Conservation (phyloP, 1,284 basidiomycete genomes). For the Blastosporella zonata region DNA sequence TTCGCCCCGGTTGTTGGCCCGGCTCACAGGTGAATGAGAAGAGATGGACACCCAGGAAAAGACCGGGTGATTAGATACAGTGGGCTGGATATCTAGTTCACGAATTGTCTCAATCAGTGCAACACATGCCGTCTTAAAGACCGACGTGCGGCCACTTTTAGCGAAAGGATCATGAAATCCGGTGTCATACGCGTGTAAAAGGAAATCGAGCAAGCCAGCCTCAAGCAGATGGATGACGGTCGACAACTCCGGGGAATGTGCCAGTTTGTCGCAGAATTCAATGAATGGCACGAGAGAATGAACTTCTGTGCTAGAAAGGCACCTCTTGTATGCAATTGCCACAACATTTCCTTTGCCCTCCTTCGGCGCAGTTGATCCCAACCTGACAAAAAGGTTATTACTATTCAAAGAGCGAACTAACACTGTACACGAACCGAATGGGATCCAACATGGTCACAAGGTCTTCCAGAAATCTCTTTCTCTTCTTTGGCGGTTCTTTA, state of each 20-base stretch:
- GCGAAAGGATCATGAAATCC: constrained; percentile 6
- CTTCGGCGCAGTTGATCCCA: neutral
- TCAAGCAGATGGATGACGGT: neutral
- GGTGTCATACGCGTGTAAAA: constrained; percentile 2
- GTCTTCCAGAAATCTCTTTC: neutral
- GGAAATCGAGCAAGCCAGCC: constrained; percentile 3
- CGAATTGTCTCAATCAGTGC: neutral
- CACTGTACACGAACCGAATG: constrained; percentile 1
- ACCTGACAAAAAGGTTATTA: neutral
- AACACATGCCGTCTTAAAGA: neutral
- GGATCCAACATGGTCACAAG: constrained; percentile 7
- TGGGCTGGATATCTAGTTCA: neutral
- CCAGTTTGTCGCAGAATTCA: neutral
- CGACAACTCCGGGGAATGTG: neutral
- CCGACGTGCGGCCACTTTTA: neutral
- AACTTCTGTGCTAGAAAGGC: neutral
- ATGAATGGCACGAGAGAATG: constrained; percentile 6
- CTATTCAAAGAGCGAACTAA: neutral
- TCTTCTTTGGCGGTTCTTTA: neutral
- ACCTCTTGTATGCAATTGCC: constrained; percentile 1
- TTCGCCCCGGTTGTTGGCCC: too few species aligned
- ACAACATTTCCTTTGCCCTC: neutral
- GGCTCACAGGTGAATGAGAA: neutral
- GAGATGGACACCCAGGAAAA: neutral
- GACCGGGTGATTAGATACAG: neutral